Conservation (phyloP, 768 basidiomycete species). For the Termitomyces sp. region DNA sequence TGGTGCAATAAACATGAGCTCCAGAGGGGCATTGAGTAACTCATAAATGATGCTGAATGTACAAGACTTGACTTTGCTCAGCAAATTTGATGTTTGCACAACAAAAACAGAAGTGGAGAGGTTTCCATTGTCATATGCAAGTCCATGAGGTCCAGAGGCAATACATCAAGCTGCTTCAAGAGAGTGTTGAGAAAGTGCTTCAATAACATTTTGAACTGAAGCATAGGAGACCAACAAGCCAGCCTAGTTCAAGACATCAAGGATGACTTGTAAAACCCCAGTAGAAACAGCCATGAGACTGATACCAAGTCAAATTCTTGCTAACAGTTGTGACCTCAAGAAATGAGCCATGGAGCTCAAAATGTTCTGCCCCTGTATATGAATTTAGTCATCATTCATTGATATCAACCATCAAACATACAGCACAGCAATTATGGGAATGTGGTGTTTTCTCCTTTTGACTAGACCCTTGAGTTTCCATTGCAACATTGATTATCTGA, state of each 20-base stretch:
- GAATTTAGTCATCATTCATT: no score
- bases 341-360: background rate
- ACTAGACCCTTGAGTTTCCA: background rate
- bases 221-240: conserved; percentile 5
- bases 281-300: conserved; percentile 8
- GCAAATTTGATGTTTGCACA: conserved; percentile 23
- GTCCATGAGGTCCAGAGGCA: conserved; percentile 2
- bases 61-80: conserved; percentile 33
- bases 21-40: background rate
- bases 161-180: background rate
- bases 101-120: conserved; percentile 23
- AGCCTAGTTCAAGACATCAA: conserved; percentile 3
- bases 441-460: background rate
- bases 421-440: background rate
- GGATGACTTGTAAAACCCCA: background rate
- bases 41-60: conserved; percentile 19
- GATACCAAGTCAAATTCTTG: conserved; percentile 4
- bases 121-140: background rate
- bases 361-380: background rate
- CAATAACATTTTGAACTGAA: background rate
- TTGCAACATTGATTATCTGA: background rate
- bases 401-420: background rate
- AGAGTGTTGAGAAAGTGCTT: conserved; percentile 5
- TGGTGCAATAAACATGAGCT: background rate
- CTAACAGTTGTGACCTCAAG: background rate